Base-by-base conservation (phyloP, 1,284 basidiomycete genomes). In the Tilletia horrida region DNA sequence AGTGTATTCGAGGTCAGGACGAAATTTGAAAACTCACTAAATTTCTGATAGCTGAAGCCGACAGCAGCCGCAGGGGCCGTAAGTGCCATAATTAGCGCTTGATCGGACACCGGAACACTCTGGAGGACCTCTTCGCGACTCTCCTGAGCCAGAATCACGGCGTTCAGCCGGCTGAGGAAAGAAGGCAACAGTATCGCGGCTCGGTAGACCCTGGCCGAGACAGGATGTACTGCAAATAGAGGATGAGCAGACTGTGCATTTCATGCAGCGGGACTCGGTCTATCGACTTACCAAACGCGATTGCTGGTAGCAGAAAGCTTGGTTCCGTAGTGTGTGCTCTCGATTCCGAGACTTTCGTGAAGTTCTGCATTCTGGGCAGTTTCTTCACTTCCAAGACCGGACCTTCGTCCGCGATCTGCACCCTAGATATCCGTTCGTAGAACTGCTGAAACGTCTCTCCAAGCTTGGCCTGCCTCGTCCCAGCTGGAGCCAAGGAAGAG, bases 141-240 rank as follows among this genome's bases (percentile, higher is more conserved):
- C 44, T 55, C 35, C 1, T 52, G 52, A 1, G 71, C 74, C 13
- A 74, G 66, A 8, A 74, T 50, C 2, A 73, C 45, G 21, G 75
- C 73, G 40, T 74, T 70, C 57, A 73, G 69, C 0, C 71, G 66
- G 4, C 27, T 45, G 16, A 77, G 62, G 48, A 76, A 62, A 2
- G 73, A 72, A 27, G 76, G 76, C 18, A 77, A 64, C n/a, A 76
- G 63, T 14, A 67, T 63, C n/a, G 66, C 25, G 25, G 62, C 57
- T 1, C 61, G 43, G 6, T 64, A 40, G 11, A 68, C 55, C 3
- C 35, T 3, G 9, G 43, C n/a, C 0, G 66, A 16, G 14, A 76
- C 31, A 0, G 69, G 69, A 42, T 71, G 67, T 27, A 71, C 31
- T 3, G 63, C 9, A 47, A 45, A 9, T n/a, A 18, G 18, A 27